These are phyloP conservation scores for Didymella pinodella DNA, from an alignment of 2,329 filamentous ascomycete species.

Conservation along the genomic window DNA sequence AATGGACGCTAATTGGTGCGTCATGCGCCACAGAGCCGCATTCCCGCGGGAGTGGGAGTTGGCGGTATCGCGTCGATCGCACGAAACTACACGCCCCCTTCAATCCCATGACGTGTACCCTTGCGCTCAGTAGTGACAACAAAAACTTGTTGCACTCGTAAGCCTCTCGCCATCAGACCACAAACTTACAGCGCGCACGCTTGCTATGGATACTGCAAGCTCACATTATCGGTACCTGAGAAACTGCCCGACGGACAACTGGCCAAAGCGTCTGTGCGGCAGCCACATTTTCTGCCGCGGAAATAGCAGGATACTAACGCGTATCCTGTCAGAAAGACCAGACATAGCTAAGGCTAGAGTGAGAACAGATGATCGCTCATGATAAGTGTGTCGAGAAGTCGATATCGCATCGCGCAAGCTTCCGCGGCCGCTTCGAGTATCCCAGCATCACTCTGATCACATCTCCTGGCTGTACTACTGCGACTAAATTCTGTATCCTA, in stretches of 20 bases:
- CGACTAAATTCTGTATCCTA: not conserved
- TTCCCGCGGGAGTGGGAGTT: conserved; percentile 11
- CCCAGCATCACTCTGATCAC: not conserved
- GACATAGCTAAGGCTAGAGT: not conserved
- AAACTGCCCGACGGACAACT: conserved; percentile 11
- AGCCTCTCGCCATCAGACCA: not conserved
- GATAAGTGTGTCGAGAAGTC: not conserved
- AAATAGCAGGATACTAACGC: conserved; percentile 4
- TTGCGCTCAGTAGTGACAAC: not conserved
- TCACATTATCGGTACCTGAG: not conserved
- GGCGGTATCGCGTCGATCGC: not conserved
- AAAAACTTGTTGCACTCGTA: not conserved
- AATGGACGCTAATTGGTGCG: conserved; percentile 22
- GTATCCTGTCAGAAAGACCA: not conserved
- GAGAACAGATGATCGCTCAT: not conserved
- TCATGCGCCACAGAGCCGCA: conserved; percentile 17
- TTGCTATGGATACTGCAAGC: not conserved
- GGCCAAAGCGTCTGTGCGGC: not conserved
- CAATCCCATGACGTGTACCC: not conserved
- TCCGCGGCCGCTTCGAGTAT: not conserved
- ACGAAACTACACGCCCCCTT: not conserved
- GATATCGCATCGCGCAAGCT: not conserved
- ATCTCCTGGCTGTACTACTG: not conserved
- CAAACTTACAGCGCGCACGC: too few relatives aligned
- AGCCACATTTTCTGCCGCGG: conserved; percentile 1